phyloP scores from a whole-genome alignment of 2,329 filamentous ascomycete species.

The Fusarium bactridioides region DNA sequence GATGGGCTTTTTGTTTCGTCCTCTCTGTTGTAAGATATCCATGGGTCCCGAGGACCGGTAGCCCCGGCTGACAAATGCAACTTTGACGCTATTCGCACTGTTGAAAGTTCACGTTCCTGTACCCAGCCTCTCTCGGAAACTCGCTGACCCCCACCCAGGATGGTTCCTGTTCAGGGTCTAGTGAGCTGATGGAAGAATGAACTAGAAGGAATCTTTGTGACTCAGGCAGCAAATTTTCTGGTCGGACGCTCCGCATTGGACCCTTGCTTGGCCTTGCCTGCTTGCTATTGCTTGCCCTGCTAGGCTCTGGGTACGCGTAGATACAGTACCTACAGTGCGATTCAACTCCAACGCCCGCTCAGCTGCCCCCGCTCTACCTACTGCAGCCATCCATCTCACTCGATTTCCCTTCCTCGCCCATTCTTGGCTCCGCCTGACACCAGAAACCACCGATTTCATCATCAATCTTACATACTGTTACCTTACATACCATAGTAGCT shows the following conservation, averaged over 20 bases:
- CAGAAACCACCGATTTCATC: constrained; percentile 36
- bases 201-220: constrained; percentile 45
- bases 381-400: constrained; percentile 16
- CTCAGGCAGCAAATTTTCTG: constrained; percentile 47
- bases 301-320: not conserved
- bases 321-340: constrained; percentile 24
- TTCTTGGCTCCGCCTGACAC: constrained; percentile 33
- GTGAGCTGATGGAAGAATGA: constrained; percentile 33
- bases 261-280: not conserved
- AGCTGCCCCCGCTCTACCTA: constrained; percentile 10
- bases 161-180: constrained; percentile 13
- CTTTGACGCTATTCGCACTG: constrained; percentile 30
- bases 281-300: not conserved
- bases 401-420: constrained; percentile 5
- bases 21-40: constrained; percentile 19
- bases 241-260: constrained; percentile 6
- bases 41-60: constrained; percentile 17
- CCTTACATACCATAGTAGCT: constrained; percentile 12
- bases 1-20: constrained; percentile 26
- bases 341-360: constrained; percentile 9
- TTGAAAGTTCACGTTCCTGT: not conserved
- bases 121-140: constrained; percentile 16
- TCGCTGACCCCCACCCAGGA: constrained; percentile 16
- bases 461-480: constrained; percentile 36
- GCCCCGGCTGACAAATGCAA: constrained; percentile 41